These are phyloP conservation scores for Arctium lappa DNA, from an alignment of 129 eudicot species.

Conservation along the genomic window DNA sequence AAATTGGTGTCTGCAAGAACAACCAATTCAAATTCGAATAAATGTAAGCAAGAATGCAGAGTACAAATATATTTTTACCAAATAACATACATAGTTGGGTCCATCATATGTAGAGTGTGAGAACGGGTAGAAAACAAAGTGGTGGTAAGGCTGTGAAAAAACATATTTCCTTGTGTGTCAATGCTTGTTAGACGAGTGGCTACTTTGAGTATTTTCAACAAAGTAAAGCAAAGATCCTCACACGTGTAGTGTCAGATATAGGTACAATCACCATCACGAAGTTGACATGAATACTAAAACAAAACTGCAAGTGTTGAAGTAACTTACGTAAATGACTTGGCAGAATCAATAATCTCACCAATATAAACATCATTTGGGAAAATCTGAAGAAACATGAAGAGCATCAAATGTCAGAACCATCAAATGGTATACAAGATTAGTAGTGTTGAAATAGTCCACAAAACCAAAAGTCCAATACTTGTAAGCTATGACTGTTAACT, in stretches of 20 bases:
- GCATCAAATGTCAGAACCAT: slow-evolving; percentile 4
- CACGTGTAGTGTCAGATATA: not conserved
- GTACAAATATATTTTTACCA: not conserved
- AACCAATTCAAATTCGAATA: not conserved
- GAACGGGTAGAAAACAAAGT: not conserved
- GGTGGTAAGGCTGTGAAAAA: not conserved
- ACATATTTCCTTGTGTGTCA: not conserved
- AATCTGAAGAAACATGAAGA: slow-evolving; percentile 49
- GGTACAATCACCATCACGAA: slow-evolving; percentile 4
- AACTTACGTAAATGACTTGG: slow-evolving; percentile 66
- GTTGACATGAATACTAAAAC: not conserved
- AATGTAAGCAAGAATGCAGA: slow-evolving; percentile 5
- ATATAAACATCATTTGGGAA: slow-evolving; percentile 81
- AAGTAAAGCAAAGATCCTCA: not conserved
- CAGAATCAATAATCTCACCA: slow-evolving; percentile 66
- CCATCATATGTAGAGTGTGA: not conserved
- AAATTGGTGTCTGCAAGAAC: slow-evolving; percentile 53
- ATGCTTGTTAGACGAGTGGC: not conserved
- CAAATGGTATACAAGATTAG: not conserved
- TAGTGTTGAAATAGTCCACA: not conserved
- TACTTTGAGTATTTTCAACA: not conserved
- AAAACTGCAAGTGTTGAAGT: not conserved
- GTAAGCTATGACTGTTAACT: not conserved
- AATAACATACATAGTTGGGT: not conserved
- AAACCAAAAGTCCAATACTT: not conserved